Percentiles rank a stretch among this genome's conserved stretches.
These are phyloP conservation scores for Nicotiana undulata DNA, from an alignment of 257 asterid genomes.

Conservation along the genomic window DNA sequence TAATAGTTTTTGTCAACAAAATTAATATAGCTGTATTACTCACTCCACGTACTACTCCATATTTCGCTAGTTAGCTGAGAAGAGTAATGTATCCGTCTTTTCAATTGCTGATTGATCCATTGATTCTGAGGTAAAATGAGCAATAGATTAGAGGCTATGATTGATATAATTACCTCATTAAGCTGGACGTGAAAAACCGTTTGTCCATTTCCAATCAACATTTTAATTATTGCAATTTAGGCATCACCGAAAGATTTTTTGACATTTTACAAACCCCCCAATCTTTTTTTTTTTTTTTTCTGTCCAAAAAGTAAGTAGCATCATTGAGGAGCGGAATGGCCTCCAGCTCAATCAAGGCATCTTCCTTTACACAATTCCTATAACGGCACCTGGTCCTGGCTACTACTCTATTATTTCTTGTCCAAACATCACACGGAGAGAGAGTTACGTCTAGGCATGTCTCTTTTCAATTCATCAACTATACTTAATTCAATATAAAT, in stretches of 20 bases:
- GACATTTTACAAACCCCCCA: neutral
- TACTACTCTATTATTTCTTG: neutral
- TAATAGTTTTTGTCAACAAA: no score
- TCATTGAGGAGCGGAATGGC: neutral
- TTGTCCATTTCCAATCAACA: neutral
- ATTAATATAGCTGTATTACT: no score
- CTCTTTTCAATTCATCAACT: neutral
- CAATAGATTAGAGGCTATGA: neutral
- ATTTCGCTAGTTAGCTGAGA: neutral
- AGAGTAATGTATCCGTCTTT: neutral
- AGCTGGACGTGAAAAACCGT: neutral
- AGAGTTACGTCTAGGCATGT: neutral
- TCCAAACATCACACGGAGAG: neutral
- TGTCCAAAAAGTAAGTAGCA: neutral
- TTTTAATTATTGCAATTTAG: neutral
- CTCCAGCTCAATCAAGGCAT: conserved; percentile 1
- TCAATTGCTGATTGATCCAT: neutral
- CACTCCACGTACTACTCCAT: neutral
- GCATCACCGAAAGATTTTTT: neutral
- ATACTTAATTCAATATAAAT: neutral
- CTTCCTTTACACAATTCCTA: neutral
- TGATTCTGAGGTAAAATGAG: neutral
- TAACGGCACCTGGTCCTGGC: neutral
- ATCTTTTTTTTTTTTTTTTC: neutral
- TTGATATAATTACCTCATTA: no score